Percentiles rank a stretch among this genome's conserved stretches.
phyloP scores from a whole-genome alignment of 805 yeast genomes.

The Ogataea pini region DNA sequence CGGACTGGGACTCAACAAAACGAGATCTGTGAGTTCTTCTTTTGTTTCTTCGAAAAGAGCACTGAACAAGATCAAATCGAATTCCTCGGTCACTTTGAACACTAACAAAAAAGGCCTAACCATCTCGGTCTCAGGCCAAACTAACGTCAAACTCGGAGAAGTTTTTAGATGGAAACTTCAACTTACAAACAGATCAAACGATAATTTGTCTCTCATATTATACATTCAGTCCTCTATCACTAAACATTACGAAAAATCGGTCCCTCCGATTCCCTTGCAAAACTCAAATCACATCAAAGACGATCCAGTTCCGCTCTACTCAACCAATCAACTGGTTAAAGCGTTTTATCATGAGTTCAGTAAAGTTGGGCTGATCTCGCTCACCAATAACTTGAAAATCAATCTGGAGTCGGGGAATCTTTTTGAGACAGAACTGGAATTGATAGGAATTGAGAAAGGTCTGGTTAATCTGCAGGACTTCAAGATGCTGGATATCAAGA shows the following conservation, averaged over 20 bases:
- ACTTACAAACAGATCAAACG: conserved; percentile 59
- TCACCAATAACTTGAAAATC: conserved; percentile 65
- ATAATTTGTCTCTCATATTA: conserved; percentile 53
- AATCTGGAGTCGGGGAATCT: conserved; percentile 61
- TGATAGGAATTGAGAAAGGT: conserved; percentile 67
- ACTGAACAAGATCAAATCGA: conserved; percentile 22
- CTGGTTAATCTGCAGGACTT: conserved; percentile 64
- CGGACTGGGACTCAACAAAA: conserved; percentile 9
- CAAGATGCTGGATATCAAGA: conserved; percentile 58
- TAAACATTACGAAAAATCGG: conserved; percentile 38
- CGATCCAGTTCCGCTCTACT: conserved; percentile 34
- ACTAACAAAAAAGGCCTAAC: conserved; percentile 37
- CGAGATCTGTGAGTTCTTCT: conserved; percentile 21
- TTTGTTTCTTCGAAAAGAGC: conserved; percentile 24
- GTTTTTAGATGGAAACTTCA: conserved; percentile 64
- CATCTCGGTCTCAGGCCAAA: conserved; percentile 62
- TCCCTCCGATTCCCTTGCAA: conserved; percentile 38
- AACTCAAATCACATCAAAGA: conserved; percentile 16
- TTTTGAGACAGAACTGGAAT: conserved; percentile 59
- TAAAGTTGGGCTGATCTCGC: conserved; percentile 58
- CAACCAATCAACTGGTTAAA: conserved; percentile 29
- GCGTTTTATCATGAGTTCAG: conserved; percentile 39
- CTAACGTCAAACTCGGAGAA: conserved; percentile 60
- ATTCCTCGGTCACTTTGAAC: conserved; percentile 26
- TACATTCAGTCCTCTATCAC: conserved; percentile 40